Base-by-base conservation (phyloP, 352 stramenopile genomes). In the Phytophthora fragariaefolia region DNA sequence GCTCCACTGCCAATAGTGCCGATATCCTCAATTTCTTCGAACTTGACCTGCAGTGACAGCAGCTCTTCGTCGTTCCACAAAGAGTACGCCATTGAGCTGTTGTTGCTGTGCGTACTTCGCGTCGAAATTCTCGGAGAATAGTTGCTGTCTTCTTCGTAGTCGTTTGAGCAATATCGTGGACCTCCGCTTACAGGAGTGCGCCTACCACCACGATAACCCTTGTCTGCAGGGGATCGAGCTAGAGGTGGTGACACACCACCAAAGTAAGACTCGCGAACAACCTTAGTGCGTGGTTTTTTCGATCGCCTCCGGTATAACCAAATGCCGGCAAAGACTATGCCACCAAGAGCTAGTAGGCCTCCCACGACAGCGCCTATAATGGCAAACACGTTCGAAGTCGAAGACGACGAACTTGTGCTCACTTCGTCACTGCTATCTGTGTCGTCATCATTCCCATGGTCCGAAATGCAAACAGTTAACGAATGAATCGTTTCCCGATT, bases 21-120 rank as follows among this genome's bases (percentile, higher is more conserved):
- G 18, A 90, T 69, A 28, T 89, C 82, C 24, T 88, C 65, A 23
- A 89, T 76, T 22, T 80, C 76, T 27, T 89, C 78, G 10, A 49
- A 70, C 9, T 71, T 72, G 1, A 90, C 75, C 20, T 87, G 77
- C 13, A 77, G 43, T 4, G 77, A 80, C 13, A 85, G 28, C 59
- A 90, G 73, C 9, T 85, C 77, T 13, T 85, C 66, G 40, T 90
- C 82, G 40, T 82, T 79, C 80, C 80, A 87, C 4, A 88, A 34
- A 1, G 79, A 82, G 28, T 77, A 84, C n/a, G 62, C 79, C 1
- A 56, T 70, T 15, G 68, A 78, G 23, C 73, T 77, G 18, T 73
- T 58, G 60, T 70, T 80, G 36, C 73, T 80, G 48, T 69, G 69
- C 0, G 61, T 73, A 56, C 69, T 78, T 8, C 66, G 73, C 10